Conservation (phyloP, 2,329 filamentous ascomycete genomes). For the Pestalotiopsis sp. region DNA sequence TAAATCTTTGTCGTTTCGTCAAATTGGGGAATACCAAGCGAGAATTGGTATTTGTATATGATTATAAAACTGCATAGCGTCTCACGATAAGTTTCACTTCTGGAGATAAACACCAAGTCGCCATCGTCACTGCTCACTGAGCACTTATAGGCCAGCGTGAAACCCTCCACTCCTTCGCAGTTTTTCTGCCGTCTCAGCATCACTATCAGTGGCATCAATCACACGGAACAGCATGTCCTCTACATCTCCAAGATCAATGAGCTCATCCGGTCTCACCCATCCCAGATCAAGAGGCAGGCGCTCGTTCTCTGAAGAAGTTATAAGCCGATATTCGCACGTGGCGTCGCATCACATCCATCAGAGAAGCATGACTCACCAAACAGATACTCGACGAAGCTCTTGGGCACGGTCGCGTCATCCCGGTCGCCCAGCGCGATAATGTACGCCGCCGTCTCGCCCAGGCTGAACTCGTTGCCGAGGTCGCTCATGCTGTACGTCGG, state of each 20-base stretch:
- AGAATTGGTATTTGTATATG: no score
- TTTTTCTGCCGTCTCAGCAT: not conserved
- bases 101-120: not conserved
- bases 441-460: constrained; percentile 1
- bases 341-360: not conserved
- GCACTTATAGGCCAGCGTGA: not conserved
- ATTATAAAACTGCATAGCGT: no score
- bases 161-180: not conserved
- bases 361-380: not conserved
- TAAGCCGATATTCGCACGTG: not conserved
- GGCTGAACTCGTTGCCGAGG: not conserved
- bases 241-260: not conserved
- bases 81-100: no score
- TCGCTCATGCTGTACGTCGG: constrained; percentile 15
- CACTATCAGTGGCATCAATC: not conserved
- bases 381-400: constrained; percentile 2
- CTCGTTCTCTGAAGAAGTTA: not conserved
- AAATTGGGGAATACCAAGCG: no score
- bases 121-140: not conserved
- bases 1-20: no score
- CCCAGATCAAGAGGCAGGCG: constrained; percentile 5
- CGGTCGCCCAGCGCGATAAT: constrained; percentile 3
- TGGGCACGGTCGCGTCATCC: not conserved
- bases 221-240: not conserved
- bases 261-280: not conserved